These are phyloP conservation scores for Globisporangium nagaii DNA, from an alignment of 352 stramenopile genomes.

Conservation along the genomic window DNA sequence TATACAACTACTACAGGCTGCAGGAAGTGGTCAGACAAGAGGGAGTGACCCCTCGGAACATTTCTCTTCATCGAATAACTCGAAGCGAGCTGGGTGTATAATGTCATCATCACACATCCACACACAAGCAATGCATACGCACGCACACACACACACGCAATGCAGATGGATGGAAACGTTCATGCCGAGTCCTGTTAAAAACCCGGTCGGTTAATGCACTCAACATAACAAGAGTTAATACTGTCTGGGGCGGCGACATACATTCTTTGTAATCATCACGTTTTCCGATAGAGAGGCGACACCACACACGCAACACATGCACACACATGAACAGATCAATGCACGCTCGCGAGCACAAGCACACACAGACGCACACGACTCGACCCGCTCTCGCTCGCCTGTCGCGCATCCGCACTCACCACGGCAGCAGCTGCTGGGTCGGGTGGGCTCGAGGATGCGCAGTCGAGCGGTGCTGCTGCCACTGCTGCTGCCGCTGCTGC, in stretches of 20 bases:
- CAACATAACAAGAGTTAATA: constrained; percentile 76
- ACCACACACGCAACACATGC: constrained; percentile 8
- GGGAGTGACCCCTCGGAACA: constrained; percentile 86
- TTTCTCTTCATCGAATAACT: constrained; percentile 86
- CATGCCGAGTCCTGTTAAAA: constrained; percentile 83
- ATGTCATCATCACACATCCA: constrained; percentile 84
- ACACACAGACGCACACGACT: constrained; percentile 6
- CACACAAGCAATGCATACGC: constrained; percentile 8
- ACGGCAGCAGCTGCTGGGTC: too few relatives aligned
- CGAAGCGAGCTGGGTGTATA: constrained; percentile 87
- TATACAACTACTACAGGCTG: neutral
- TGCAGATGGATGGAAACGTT: constrained; percentile 49
- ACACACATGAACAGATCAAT: constrained; percentile 5
- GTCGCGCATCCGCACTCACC: too few relatives aligned
- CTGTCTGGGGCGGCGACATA: constrained; percentile 88
- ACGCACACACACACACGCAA: constrained; percentile 9
- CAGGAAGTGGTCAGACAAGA: constrained; percentile 79
- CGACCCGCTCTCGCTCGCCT: too few relatives aligned
- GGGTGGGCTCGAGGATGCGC: too few relatives aligned
- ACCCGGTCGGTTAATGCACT: constrained; percentile 74
- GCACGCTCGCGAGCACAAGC: constrained; percentile 2
- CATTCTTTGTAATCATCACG: constrained; percentile 84
- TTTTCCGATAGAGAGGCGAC: constrained; percentile 27
- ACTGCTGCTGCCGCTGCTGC: too few relatives aligned
- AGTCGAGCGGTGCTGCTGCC: too few relatives aligned